These are phyloP conservation scores for Tolypocladium inflatum DNA, from an alignment of 2,329 filamentous ascomycete species.

Conservation along the genomic window DNA sequence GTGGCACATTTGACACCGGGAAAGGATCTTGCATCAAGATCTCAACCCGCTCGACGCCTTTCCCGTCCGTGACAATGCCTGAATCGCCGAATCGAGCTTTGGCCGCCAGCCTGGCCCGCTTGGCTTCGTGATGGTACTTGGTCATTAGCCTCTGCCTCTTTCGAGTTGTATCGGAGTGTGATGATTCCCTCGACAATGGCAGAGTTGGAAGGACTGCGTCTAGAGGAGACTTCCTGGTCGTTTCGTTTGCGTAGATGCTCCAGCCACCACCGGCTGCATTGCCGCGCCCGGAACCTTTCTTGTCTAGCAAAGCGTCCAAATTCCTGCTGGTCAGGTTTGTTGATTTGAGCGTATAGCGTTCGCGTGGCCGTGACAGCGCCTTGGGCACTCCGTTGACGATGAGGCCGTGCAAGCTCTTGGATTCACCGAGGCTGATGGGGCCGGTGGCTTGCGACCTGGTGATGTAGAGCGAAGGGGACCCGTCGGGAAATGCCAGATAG, in stretches of 20 bases:
- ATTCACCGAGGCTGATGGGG: conserved; percentile 36
- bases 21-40: conserved; percentile 51
- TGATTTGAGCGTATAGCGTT: conserved; percentile 59
- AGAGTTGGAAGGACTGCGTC: conserved; percentile 39
- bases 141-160: conserved; percentile 17
- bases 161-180: conserved; percentile 14
- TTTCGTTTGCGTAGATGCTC: conserved; percentile 65
- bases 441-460: conserved; percentile 39
- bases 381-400: conserved; percentile 74
- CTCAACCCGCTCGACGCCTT: conserved; percentile 52
- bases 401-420: conserved; percentile 56
- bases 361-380: conserved; percentile 65
- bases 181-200: conserved; percentile 28
- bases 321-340: conserved; percentile 65
- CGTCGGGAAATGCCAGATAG: conserved; percentile 75
- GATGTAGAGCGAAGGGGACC: conserved; percentile 65
- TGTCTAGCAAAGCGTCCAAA: conserved; percentile 57
- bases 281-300: conserved; percentile 58
- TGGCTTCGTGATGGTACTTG: conserved; percentile 29
- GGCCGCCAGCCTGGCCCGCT: conserved; percentile 53
- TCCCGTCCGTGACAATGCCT: conserved; percentile 44
- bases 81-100: conserved; percentile 61
- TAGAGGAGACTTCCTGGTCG: conserved; percentile 42
- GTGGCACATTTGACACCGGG: conserved; percentile 16
- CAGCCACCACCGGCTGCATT: conserved; percentile 71